These are phyloP conservation scores for Capsella bursapastoris DNA, from an alignment of 345 rosid genomes.

Conservation along the genomic window DNA sequence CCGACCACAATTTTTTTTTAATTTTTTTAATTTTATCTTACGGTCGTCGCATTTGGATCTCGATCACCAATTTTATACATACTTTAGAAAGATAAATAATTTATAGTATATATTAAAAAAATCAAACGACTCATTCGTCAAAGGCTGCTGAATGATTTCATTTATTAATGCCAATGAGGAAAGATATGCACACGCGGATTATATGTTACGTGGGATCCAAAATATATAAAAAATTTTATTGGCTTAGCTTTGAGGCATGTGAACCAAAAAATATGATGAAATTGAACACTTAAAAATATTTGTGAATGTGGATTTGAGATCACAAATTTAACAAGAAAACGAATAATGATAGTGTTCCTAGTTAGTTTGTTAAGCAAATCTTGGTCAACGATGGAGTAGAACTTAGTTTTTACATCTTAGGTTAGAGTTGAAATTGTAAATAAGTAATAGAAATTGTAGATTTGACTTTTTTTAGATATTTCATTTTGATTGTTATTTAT, in stretches of 20 bases:
- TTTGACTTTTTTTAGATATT: background rate
- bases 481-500: no score
- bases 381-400: slow-evolving; percentile 2
- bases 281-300: background rate
- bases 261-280: background rate
- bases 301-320: background rate
- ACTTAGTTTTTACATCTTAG: background rate
- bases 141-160: slow-evolving; percentile 17
- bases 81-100: no score
- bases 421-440: background rate
- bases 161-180: background rate
- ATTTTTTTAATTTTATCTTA: background rate
- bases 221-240: no score
- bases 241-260: background rate
- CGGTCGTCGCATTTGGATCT: slow-evolving; percentile 3
- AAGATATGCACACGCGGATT: slow-evolving; percentile 20
- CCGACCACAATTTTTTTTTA: background rate
- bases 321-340: background rate
- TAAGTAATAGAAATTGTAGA: background rate
- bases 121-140: slow-evolving; percentile 12
- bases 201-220: background rate
- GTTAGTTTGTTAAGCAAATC: background rate
- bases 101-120: background rate
- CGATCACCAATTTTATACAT: slow-evolving; percentile 1
- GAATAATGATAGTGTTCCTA: background rate